These are phyloP conservation scores for Panaeolus cyanescens DNA, from an alignment of 768 basidiomycete species.

Conservation along the genomic window DNA sequence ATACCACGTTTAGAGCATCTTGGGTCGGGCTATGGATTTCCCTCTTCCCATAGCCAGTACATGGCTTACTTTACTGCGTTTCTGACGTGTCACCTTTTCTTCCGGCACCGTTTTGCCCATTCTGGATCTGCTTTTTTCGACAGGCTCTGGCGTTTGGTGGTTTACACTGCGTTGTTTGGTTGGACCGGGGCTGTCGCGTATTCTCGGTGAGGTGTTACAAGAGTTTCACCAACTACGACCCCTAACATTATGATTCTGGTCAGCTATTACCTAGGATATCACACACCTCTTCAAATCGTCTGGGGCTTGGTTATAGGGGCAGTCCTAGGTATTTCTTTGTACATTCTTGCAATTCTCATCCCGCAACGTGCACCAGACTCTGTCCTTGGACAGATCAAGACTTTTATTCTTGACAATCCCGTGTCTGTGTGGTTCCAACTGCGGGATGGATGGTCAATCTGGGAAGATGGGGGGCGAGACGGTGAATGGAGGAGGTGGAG, in stretches of 20 bases:
- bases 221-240: no score
- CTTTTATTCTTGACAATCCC: slow-evolving; percentile 54
- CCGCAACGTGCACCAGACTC: slow-evolving; percentile 58
- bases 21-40: slow-evolving; percentile 82
- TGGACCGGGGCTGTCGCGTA: slow-evolving; percentile 76
- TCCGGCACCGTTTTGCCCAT: slow-evolving; percentile 60
- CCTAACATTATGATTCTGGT: background rate
- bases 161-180: slow-evolving; percentile 50
- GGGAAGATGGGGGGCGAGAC: slow-evolving; percentile 78
- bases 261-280: slow-evolving; percentile 75
- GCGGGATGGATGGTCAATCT: slow-evolving; percentile 82
- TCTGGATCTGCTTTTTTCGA: slow-evolving; percentile 57
- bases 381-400: slow-evolving; percentile 49
- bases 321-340: slow-evolving; percentile 52
- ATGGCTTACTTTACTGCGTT: slow-evolving; percentile 89
- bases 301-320: slow-evolving; percentile 76
- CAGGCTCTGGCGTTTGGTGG: slow-evolving; percentile 40
- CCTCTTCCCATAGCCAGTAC: slow-evolving; percentile 87
- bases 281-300: slow-evolving; percentile 67
- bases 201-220: slow-evolving; percentile 61
- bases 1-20: slow-evolving; percentile 42
- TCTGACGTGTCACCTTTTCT: slow-evolving; percentile 70
- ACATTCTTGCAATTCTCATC: slow-evolving; percentile 57
- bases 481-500: slow-evolving; percentile 73
- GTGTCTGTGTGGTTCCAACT: slow-evolving; percentile 67